Evolutionary conservation across 140 eudicot species (phyloP).

Genomic region (Anethum foeniculum): DNA sequence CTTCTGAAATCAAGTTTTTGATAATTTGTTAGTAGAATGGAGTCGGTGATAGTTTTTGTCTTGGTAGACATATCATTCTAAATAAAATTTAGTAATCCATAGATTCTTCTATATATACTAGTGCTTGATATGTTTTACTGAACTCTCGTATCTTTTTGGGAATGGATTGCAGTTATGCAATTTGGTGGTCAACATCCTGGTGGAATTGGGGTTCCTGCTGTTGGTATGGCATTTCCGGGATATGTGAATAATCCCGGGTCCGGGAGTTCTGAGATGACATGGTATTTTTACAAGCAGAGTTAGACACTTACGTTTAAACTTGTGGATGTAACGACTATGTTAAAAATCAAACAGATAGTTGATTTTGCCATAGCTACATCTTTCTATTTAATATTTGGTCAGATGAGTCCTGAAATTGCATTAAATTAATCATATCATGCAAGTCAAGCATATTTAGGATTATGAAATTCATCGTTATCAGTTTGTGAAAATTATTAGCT

Average conservation of each 20-base stretch:
- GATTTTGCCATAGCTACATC: background rate
- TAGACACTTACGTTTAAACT: background rate
- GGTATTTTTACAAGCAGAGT: slow-evolving; percentile 33
- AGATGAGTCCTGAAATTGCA: background rate
- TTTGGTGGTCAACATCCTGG: slow-evolving; percentile 95
- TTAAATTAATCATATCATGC: background rate
- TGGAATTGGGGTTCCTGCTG: slow-evolving; percentile 98
- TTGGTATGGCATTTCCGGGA: slow-evolving; percentile 99
- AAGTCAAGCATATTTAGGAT: background rate
- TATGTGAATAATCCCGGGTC: slow-evolving; percentile 85
- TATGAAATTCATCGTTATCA: background rate
- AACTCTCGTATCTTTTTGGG: slow-evolving; percentile 11
- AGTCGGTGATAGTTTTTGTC: background rate
- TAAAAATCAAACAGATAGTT: background rate
- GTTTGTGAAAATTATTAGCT: background rate
- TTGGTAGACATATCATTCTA: background rate
- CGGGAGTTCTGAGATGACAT: slow-evolving; percentile 98
- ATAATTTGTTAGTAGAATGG: background rate
- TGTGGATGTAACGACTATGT: background rate
- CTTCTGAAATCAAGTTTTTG: background rate
- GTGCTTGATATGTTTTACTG: background rate
- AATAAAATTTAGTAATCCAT: background rate
- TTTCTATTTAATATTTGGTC: background rate
- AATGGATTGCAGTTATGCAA: slow-evolving; percentile 68
- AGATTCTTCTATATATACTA: background rate